Evolutionary conservation across 768 basidiomycete species (phyloP).

Genomic region (Amanita muscaria): DNA sequence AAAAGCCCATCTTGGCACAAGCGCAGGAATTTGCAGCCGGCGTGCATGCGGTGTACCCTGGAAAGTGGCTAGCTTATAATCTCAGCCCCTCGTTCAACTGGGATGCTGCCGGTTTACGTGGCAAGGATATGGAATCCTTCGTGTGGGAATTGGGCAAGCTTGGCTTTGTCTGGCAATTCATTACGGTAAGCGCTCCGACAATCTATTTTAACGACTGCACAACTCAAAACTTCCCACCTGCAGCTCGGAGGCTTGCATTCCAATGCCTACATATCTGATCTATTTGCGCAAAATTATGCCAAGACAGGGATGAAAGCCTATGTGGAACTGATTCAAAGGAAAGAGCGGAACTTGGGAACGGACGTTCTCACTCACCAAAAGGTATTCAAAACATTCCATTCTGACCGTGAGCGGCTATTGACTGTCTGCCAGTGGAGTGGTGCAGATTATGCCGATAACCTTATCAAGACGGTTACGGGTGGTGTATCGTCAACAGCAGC

Average conservation of each 20-base stretch:
- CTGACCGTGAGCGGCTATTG: conserved; percentile 8
- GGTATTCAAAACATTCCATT: conserved; percentile 29
- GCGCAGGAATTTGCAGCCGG: conserved; percentile 89
- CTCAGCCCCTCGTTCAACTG: conserved; percentile 91
- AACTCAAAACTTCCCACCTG: too few species aligned
- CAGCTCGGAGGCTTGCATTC: conserved; percentile 96
- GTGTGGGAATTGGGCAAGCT: conserved; percentile 93
- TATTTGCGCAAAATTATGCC: conserved; percentile 82
- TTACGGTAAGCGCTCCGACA: conserved; percentile 58
- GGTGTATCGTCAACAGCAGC: conserved; percentile 96
- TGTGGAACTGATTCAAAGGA: conserved; percentile 87
- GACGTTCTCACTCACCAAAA: conserved; percentile 98
- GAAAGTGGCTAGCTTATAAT: conserved; percentile 96
- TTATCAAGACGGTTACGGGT: conserved; percentile 95
- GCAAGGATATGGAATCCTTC: conserved; percentile 78
- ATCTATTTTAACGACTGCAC: not conserved
- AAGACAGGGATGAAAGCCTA: conserved; percentile 99
- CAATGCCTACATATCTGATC: conserved; percentile 92
- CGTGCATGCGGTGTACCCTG: conserved; percentile 72
- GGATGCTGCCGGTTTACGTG: conserved; percentile 86
- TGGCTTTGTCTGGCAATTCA: conserved; percentile 99
- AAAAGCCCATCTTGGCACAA: conserved; percentile 85
- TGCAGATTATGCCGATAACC: conserved; percentile 83
- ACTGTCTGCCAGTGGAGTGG: conserved; percentile 71
- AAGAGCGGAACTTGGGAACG: conserved; percentile 87